phyloP scores from a whole-genome alignment of 73 alveolate species.

The Paramecium tetraurelia region DNA sequence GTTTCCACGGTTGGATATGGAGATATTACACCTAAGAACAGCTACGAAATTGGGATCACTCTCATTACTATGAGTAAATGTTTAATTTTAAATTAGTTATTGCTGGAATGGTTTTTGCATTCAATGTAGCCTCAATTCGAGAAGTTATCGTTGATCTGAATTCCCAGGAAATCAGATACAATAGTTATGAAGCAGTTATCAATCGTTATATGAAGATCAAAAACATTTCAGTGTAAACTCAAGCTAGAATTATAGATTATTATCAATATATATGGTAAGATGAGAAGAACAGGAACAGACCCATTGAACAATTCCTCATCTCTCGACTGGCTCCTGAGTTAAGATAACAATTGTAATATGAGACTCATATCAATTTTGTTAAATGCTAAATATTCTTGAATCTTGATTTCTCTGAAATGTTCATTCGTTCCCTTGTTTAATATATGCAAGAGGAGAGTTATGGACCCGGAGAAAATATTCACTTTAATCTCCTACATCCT shows the following conservation, averaged over 20 bases:
- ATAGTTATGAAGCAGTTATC: neutral
- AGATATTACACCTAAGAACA: constrained; percentile 40
- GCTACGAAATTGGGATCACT: neutral
- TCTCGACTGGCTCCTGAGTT: constrained; percentile 31
- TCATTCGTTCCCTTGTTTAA: neutral
- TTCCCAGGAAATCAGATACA: neutral
- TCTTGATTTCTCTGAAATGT: neutral
- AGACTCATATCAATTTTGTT: neutral
- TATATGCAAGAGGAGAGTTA: neutral
- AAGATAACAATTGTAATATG: neutral
- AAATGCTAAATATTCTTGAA: neutral
- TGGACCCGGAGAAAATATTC: constrained; percentile 36
- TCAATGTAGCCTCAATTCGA: constrained; percentile 35
- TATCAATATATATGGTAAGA: constrained; percentile 1
- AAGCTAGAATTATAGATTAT: neutral
- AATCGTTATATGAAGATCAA: constrained; percentile 20
- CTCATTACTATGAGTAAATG: neutral
- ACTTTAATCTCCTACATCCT: neutral
- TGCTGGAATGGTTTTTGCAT: constrained; percentile 52
- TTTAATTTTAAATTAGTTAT: neutral
- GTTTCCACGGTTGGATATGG: constrained; percentile 50
- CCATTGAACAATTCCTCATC: neutral
- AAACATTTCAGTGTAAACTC: neutral
- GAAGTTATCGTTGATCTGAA: neutral
- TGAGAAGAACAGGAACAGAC: neutral